A percentile compares a stretch with the other conserved stretches of the same genome.
Conservation (phyloP, 129 eudicot genomes). For the Daucus carota region DNA sequence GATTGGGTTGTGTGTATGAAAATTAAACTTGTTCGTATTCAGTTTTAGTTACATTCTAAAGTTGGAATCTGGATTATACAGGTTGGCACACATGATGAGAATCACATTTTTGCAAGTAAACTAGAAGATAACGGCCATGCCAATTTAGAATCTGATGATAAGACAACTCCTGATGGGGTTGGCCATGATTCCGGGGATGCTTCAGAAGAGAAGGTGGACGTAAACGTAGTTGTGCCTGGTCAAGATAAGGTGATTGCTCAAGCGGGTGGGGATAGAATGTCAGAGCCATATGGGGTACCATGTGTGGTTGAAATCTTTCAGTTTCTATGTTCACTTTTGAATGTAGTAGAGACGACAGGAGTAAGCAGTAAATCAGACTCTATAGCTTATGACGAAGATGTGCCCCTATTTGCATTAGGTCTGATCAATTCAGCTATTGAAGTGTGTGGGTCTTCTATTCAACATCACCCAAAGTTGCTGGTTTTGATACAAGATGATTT, state of each 20-base stretch:
- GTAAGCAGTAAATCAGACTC: constrained; percentile 63
- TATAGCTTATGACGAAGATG: constrained; percentile 72
- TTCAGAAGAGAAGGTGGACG: constrained; percentile 37
- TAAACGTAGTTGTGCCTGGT: constrained; percentile 36
- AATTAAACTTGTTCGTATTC: neutral
- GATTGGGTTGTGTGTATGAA: neutral
- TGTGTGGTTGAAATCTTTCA: constrained; percentile 91
- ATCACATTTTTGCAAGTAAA: constrained; percentile 33
- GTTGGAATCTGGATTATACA: neutral
- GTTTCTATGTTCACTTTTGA: constrained; percentile 65
- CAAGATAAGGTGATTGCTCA: constrained; percentile 57
- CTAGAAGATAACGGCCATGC: constrained; percentile 51
- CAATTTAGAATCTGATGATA: constrained; percentile 43
- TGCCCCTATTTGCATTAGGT: constrained; percentile 67
- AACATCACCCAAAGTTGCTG: constrained; percentile 64
- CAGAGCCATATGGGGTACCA: constrained; percentile 82
- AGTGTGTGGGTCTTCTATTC: constrained; percentile 61
- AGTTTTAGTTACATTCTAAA: neutral
- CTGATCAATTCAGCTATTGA: constrained; percentile 82
- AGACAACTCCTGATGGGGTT: constrained; percentile 32
- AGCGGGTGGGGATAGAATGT: constrained; percentile 51
- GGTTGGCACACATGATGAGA: constrained; percentile 32
- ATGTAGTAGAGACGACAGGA: constrained; percentile 59
- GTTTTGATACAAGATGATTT: constrained; percentile 75
- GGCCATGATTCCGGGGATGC: constrained; percentile 29